Conservation (phyloP, 106 monocot species). For the Dioscorea alata region DNA sequence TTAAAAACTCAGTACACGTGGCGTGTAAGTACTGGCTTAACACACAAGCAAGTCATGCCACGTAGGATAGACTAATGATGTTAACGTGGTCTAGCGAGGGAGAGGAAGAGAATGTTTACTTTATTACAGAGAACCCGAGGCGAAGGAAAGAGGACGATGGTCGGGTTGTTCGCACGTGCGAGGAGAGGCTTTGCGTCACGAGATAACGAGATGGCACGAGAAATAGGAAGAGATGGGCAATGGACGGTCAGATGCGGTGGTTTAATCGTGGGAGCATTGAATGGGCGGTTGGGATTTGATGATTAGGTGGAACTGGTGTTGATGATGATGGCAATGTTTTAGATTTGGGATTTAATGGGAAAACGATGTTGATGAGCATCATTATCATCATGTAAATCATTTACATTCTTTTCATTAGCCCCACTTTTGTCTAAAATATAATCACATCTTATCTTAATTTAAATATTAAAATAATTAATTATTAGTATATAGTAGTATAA, state of each 20-base stretch:
- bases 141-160: not conserved
- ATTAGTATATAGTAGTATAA: no score
- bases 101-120: not conserved
- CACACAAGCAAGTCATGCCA: no score
- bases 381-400: no score
- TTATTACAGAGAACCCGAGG: constrained; percentile 2
- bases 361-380: no score
- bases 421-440: no score
- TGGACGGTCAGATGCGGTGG: no score
- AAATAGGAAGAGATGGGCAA: no score
- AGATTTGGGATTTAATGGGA: not conserved
- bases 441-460: no score
- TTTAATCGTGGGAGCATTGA: not conserved
- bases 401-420: no score
- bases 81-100: not conserved
- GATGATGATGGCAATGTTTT: not conserved
- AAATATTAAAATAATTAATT: no score
- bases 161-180: not conserved
- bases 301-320: not conserved
- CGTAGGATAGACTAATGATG: no score
- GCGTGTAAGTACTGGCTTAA: not conserved
- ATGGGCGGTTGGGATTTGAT: not conserved
- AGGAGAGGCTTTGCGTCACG: not conserved
- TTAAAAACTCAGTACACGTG: not conserved
- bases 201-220: not conserved